Base-by-base conservation (phyloP, 2,329 filamentous ascomycete genomes). In the Paraphaeosphaeria minitans region DNA sequence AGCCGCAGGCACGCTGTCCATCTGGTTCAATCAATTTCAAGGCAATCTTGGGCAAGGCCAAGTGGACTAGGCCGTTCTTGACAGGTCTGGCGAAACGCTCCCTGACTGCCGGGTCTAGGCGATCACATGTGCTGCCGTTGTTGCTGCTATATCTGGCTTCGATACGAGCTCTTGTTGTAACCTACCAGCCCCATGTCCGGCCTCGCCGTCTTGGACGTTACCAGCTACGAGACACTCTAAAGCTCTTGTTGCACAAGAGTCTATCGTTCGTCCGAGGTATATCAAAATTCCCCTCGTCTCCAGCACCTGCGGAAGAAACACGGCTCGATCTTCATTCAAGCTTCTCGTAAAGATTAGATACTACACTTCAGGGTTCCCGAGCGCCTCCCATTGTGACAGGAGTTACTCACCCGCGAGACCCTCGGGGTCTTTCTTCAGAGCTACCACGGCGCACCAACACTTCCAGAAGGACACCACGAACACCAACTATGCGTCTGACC, bases 281-380 rank as follows among this genome's bases (percentile, higher is more conserved):
- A 51, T 57, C 73, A 53, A 61, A 69, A 73, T 64, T 35, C 66
- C 66, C 35, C 62, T 60, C 33, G 73, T 73, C 61, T 73, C 72
- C 61, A 54, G 54, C 72, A 69, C 63, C 61, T 71, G 59, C 58
- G 73, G 53, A 69, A 72, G 53, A 69, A 72, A 48, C 60, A 70
- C 53, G 56, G 61, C 35, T 53, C 69, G 47, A 56, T 73, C 51
- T 75, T 68, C 64, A 72, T 74, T 67, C 60, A 73, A 72, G 73
- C 13, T 55, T 72, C 49, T 75, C 3, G 24, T 27, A 3, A 6
- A 27, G 24, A 27, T 27, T 27, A 27, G 24, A 27, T 4, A 27
- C 24, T n/a, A n/a, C n/a, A 71, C 71, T 74, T 60, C 45, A 60
- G n/a, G 55, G 62, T 2, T 73, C 72, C 41, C 67, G 73, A 9